Percentiles rank a stretch among this genome's conserved stretches.
These are phyloP conservation scores for Colletotrichum plurivorum DNA, from an alignment of 2,329 filamentous ascomycete genomes.

Conservation along the genomic window DNA sequence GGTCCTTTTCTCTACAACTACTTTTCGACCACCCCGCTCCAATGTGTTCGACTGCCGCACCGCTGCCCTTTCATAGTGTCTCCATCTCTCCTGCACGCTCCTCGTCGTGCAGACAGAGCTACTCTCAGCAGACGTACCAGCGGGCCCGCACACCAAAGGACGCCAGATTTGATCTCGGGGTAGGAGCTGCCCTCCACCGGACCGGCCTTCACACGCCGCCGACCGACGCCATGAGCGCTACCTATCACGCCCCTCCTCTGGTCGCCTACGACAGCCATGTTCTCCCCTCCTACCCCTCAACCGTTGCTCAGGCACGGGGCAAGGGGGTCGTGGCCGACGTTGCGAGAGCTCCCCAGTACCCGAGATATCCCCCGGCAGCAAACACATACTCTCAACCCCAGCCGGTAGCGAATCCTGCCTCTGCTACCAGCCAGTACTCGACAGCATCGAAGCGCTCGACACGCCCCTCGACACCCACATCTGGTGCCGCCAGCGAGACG, in stretches of 20 bases:
- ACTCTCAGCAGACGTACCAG: slow-evolving; percentile 15
- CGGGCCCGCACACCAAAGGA: slow-evolving; percentile 22
- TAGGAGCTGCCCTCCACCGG: slow-evolving; percentile 45
- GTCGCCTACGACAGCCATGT: slow-evolving; percentile 63
- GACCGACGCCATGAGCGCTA: slow-evolving; percentile 66
- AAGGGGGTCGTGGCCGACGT: slow-evolving; percentile 52
- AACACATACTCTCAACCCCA: slow-evolving; percentile 40
- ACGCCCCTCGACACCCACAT: slow-evolving; percentile 55
- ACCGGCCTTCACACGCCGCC: slow-evolving; percentile 66
- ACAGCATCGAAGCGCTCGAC: slow-evolving; percentile 52
- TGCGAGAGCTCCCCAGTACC: slow-evolving; percentile 48
- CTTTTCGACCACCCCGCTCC: slow-evolving; percentile 28
- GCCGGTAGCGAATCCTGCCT: slow-evolving; percentile 35
- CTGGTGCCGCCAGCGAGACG: slow-evolving; percentile 47
- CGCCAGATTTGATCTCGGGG: slow-evolving; percentile 30
- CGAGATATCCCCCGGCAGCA: slow-evolving; percentile 47
- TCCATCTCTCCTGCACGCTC: slow-evolving; percentile 39
- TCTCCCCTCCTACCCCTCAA: slow-evolving; percentile 55
- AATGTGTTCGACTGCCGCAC: slow-evolving; percentile 46
- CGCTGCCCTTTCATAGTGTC: slow-evolving; percentile 39
- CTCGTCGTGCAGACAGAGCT: slow-evolving; percentile 34
- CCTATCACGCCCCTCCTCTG: slow-evolving; percentile 63
- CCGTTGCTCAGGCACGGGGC: slow-evolving; percentile 51
- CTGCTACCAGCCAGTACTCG: slow-evolving; percentile 39
- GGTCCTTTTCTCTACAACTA: slow-evolving; percentile 18